Conservation (phyloP, 768 basidiomycete genomes). For the Pleurotus sapidus region DNA sequence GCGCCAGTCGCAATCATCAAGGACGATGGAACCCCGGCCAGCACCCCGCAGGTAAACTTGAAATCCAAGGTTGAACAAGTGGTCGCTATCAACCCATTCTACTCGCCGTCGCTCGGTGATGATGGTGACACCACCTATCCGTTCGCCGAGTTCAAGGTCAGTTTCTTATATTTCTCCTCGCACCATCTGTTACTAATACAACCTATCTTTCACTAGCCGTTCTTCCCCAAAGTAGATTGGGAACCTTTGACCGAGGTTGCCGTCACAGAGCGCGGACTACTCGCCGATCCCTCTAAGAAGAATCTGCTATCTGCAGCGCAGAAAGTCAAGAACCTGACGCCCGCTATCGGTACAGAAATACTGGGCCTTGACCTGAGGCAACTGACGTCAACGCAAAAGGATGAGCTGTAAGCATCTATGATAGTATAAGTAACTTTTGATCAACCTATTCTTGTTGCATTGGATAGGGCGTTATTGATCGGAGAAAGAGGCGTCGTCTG, state of each 20-base stretch:
- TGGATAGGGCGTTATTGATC: conserved; percentile 59
- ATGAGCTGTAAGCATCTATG: conserved; percentile 61
- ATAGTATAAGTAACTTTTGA: too few relatives aligned
- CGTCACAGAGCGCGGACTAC: conserved; percentile 66
- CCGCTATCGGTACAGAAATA: conserved; percentile 74
- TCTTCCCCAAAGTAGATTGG: conserved; percentile 63
- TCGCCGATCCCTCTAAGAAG: conserved; percentile 69
- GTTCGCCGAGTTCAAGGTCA: conserved; percentile 59
- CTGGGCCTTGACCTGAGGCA: conserved; percentile 71
- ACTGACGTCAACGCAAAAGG: conserved; percentile 65
- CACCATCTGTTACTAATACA: background rate
- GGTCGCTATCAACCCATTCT: conserved; percentile 58
- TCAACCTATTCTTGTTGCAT: conserved; percentile 1
- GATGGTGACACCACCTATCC: conserved; percentile 50
- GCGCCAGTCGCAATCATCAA: conserved; percentile 17
- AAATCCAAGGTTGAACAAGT: conserved; percentile 19
- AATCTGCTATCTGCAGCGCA: conserved; percentile 59
- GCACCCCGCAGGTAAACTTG: background rate
- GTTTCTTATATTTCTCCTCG: conserved; percentile 4
- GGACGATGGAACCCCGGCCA: conserved; percentile 5
- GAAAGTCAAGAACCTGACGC: conserved; percentile 68
- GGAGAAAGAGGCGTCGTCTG: conserved; percentile 79
- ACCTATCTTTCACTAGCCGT: conserved; percentile 39
- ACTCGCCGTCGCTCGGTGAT: conserved; percentile 56
- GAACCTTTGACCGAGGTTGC: conserved; percentile 53